Evolutionary conservation across 805 yeast species (phyloP), one percentile per base, ranked within the genome.

Genomic region (Nakazawaea populi): DNA sequence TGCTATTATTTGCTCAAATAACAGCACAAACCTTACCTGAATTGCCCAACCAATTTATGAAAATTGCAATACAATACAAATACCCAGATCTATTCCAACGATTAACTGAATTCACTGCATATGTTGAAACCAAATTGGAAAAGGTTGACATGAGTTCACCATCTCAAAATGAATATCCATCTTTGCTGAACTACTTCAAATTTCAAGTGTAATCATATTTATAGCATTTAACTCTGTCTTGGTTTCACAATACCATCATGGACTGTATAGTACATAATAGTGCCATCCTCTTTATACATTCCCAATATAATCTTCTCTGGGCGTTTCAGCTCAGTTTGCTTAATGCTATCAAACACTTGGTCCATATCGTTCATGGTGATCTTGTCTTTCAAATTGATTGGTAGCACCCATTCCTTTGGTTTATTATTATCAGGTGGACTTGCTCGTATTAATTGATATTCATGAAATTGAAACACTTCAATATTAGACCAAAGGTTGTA

Each of bases 211-310:
- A 36, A 34, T 27, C 29, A 5, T 49, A 10, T 40, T 3, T 34
- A 45, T 27, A 44, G 49, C 44, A 14, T 4, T 32, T 57, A 80
- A 55, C 79, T 79, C 58, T 76, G 79, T 52, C 77, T 73, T 1
- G 91, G 91, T 61, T 80, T 80, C 35, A 74, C 79, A 8, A 85
- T 65, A 4, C 91, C 91, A 57, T 80, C 81, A 61, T 83, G 80
- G 14, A 83, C 71, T 61, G 79, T 77, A 62, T 86, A 85, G 57
- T 81, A 86, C n/a, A 84, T 84, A 18, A 83, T 73, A 0, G 90
- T 82, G 2, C 89, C 84, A 61, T 86, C 94, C 50, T 75, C 75
- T 56, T 78, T 82, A 2, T 78, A 74, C 6, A 85, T 68, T 0
- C 79, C 90, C 32, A 81, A 55, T 0, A 83, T 67, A 3, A 86